phyloP scores from a whole-genome alignment of 2,329 filamentous ascomycete species.

The Beauveria rudraprayagi region DNA sequence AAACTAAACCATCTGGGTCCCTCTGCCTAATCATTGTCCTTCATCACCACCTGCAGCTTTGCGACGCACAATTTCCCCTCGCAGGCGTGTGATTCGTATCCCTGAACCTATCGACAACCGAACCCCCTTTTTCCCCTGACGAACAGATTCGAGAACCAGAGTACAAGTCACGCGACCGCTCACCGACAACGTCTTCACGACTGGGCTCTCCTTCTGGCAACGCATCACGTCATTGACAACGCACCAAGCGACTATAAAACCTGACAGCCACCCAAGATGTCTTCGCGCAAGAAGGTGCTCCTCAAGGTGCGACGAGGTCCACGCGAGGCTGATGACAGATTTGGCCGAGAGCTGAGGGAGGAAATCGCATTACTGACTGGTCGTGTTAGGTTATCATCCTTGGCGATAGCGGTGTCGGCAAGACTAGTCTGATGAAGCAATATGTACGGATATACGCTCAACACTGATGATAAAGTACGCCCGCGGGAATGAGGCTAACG shows the following conservation, averaged over 20 bases:
- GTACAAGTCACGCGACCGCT: background rate
- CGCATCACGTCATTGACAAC: conserved; percentile 13
- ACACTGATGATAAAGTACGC: background rate
- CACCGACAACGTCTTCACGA: background rate
- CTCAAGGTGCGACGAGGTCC: conserved; percentile 57
- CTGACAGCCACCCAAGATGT: conserved; percentile 43
- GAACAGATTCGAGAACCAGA: background rate
- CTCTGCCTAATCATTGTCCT: background rate
- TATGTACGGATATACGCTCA: conserved; percentile 60
- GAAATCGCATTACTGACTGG: conserved; percentile 13
- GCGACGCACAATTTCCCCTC: background rate
- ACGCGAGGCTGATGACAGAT: background rate
- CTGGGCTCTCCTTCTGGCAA: background rate
- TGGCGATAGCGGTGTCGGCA: conserved; percentile 96
- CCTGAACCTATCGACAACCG: background rate
- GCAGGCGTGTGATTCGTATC: background rate
- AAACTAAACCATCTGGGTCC: background rate
- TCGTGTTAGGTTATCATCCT: conserved; percentile 83
- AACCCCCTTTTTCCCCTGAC: background rate
- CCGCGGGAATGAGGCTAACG: background rate
- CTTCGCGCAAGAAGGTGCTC: conserved; percentile 82
- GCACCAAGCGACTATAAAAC: conserved; percentile 13
- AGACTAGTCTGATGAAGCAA: conserved; percentile 99
- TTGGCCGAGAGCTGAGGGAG: background rate
- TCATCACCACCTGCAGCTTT: conserved; percentile 3